Evolutionary conservation across 2,329 filamentous ascomycete genomes (phyloP).

Genomic region (Diaporthe citri): DNA sequence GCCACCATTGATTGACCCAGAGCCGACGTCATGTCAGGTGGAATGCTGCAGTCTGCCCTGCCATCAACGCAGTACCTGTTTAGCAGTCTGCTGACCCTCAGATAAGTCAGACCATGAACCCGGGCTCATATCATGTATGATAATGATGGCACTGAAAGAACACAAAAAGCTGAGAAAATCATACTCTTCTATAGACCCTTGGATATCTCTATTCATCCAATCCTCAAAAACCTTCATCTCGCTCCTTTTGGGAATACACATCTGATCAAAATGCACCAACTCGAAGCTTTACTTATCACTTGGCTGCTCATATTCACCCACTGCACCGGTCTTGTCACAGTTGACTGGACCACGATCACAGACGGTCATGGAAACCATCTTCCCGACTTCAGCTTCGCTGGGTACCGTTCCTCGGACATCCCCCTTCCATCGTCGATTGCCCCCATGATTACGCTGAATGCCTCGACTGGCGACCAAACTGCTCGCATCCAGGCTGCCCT

Average conservation of each 20-base stretch:
- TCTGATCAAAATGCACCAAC: not conserved
- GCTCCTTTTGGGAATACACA: not conserved
- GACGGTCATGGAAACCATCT: not conserved
- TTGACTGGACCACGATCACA: constrained; percentile 3
- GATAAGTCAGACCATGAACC: too few relatives aligned
- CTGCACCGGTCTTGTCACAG: not conserved
- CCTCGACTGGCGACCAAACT: not conserved
- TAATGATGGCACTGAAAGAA: too few relatives aligned
- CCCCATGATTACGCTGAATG: not conserved
- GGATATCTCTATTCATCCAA: not conserved
- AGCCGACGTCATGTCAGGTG: too few relatives aligned
- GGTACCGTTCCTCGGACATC: not conserved
- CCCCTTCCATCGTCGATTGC: not conserved
- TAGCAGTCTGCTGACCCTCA: too few relatives aligned
- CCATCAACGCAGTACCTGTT: too few relatives aligned
- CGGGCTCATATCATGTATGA: too few relatives aligned
- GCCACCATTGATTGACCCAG: too few relatives aligned
- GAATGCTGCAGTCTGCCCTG: too few relatives aligned
- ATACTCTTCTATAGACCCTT: not conserved
- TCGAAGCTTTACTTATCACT: not conserved
- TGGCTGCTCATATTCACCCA: not conserved
- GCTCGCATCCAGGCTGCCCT: not conserved
- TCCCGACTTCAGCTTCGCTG: not conserved
- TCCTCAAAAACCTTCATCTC: not conserved
- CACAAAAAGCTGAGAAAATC: too few relatives aligned